phyloP scores from a whole-genome alignment of 805 yeast genomes.

The Ogataea polymorpha region DNA sequence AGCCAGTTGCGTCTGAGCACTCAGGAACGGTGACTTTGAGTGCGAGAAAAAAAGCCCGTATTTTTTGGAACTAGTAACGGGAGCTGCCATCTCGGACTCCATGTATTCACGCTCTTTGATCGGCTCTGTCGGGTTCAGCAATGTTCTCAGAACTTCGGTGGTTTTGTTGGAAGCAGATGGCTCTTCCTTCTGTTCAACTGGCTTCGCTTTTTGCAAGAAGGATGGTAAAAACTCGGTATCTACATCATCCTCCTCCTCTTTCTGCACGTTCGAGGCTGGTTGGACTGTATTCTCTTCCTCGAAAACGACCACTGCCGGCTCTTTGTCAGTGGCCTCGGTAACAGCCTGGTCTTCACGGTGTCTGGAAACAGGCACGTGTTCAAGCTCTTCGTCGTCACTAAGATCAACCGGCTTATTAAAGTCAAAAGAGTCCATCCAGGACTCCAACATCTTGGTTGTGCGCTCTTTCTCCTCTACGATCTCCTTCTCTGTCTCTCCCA shows the following conservation, averaged over 20 bases:
- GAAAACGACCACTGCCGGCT: constrained; percentile 4
- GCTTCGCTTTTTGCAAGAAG: constrained; percentile 28
- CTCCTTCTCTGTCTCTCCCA: constrained; percentile 28
- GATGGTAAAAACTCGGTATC: constrained; percentile 53
- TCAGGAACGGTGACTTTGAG: constrained; percentile 78
- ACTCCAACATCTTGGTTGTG: constrained; percentile 45
- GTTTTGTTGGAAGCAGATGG: constrained; percentile 2
- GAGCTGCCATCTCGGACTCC: constrained; percentile 30
- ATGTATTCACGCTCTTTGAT: constrained; percentile 38
- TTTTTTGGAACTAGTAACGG: constrained; percentile 25
- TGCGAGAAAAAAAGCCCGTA: constrained; percentile 80
- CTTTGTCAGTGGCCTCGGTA: constrained; percentile 7
- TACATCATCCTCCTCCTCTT: constrained; percentile 14
- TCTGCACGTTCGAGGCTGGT: constrained; percentile 12
- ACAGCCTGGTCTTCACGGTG: not conserved
- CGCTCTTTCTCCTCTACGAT: constrained; percentile 36
- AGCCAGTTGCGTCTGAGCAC: constrained; percentile 77
- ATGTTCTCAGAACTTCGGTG: constrained; percentile 58
- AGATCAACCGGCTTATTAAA: constrained; percentile 50
- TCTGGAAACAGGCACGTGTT: constrained; percentile 1
- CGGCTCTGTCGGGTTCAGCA: constrained; percentile 46
- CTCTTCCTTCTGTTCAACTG: constrained; percentile 26
- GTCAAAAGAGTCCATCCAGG: constrained; percentile 45
- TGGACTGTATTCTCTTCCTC: constrained; percentile 9
- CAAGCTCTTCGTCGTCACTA: constrained; percentile 44